phyloP scores from a whole-genome alignment of 345 rosid species.

The Syzygium aqueum region DNA sequence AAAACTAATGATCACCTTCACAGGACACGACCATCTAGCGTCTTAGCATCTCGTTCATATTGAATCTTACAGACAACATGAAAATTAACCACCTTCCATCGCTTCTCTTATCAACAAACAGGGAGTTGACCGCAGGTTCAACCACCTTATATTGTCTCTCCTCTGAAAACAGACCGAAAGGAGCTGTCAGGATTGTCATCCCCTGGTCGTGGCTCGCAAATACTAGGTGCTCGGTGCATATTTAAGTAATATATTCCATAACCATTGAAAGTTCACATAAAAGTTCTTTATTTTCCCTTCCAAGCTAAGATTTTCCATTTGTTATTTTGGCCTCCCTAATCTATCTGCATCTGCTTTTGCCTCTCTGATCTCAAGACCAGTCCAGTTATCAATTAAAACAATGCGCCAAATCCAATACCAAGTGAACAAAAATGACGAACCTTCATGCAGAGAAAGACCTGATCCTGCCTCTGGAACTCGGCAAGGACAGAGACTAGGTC shows the following conservation, averaged over 20 bases:
- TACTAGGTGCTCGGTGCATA: not conserved
- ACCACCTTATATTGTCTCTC: not conserved
- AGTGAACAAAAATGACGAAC: constrained; percentile 17
- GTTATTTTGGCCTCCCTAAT: not conserved
- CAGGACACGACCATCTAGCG: not conserved
- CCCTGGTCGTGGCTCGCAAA: not conserved
- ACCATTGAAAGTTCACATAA: not conserved
- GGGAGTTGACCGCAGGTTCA: not conserved
- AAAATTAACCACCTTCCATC: not conserved
- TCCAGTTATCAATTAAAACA: not conserved
- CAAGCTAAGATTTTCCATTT: not conserved
- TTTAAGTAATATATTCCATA: not conserved
- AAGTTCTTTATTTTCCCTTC: not conserved
- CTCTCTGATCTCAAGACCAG: not conserved
- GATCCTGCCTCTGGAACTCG: constrained; percentile 91
- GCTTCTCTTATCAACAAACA: not conserved
- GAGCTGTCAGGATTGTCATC: not conserved
- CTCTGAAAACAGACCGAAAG: not conserved
- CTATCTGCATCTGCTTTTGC: not conserved
- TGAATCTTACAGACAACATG: not conserved
- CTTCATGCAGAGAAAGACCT: constrained; percentile 86
- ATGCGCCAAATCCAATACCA: not conserved
- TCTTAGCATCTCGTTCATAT: not conserved
- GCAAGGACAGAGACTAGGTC: constrained; percentile 79
- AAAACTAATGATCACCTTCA: not conserved